phyloP scores from a whole-genome alignment of 805 yeast genomes.

The Hagleromyces aurorensis region DNA sequence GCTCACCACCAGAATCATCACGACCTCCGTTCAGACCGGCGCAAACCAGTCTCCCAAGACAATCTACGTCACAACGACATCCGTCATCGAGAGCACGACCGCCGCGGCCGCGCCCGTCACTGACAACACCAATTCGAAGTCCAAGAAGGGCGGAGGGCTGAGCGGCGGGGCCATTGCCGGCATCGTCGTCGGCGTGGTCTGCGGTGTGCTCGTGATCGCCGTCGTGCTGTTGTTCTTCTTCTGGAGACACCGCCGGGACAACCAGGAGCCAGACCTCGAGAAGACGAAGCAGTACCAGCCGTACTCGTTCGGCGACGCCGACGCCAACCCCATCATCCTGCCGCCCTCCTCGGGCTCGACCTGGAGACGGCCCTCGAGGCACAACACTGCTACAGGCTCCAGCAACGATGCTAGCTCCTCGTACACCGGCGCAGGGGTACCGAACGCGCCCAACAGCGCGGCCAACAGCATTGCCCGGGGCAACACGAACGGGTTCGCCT shows the following conservation, averaged over 20 bases:
- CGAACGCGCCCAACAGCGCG: slow-evolving; percentile 10
- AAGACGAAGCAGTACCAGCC: slow-evolving; percentile 32
- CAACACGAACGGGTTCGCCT: slow-evolving; percentile 3
- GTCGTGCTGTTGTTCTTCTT: slow-evolving; percentile 36
- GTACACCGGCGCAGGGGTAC: slow-evolving; percentile 9
- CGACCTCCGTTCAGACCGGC: slow-evolving; percentile 21
- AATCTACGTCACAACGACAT: slow-evolving; percentile 22
- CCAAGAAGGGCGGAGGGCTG: slow-evolving; percentile 6
- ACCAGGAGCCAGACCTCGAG: slow-evolving; percentile 36
- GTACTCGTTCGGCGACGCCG: slow-evolving; percentile 30
- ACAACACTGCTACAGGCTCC: slow-evolving; percentile 5
- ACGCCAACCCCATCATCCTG: slow-evolving; percentile 20
- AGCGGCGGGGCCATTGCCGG: slow-evolving; percentile 52
- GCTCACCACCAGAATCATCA: slow-evolving; percentile 19
- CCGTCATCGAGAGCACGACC: slow-evolving; percentile 18
- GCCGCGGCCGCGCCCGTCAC: slow-evolving; percentile 4
- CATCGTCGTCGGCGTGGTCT: slow-evolving; percentile 47
- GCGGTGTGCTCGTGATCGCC: slow-evolving; percentile 35
- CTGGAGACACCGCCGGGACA: slow-evolving; percentile 34
- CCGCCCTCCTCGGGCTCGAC: slow-evolving; percentile 13
- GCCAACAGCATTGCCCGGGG: slow-evolving; percentile 8
- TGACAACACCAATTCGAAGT: neutral
- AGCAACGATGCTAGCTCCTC: slow-evolving; percentile 7
- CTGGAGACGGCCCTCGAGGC: slow-evolving; percentile 11
- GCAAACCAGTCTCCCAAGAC: slow-evolving; percentile 15